Base-by-base conservation (phyloP, 257 asterid species). In the Haberlea rhodopensis region DNA sequence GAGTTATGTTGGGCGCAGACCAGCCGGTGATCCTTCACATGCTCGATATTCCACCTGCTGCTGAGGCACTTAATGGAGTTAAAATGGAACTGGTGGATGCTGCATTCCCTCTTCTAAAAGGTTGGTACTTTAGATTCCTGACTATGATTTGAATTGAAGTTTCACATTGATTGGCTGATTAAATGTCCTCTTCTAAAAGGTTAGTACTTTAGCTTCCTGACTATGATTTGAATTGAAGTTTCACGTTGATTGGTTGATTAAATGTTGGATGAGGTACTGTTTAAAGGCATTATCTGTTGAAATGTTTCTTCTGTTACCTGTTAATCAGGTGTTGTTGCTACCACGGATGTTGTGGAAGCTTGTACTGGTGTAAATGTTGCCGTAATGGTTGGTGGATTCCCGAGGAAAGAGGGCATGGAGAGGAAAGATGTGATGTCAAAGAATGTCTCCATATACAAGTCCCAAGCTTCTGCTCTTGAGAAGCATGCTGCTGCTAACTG, bases 321-420 rank as follows among this genome's bases (percentile, higher is more conserved):
- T 45, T 57, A 8, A 31, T 65, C 81, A 91, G 96, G 97, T 75
- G 97, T 91, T 57, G 95, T 91, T 69, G 97, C 97, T 10, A 88
- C 97, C 20, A 88, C 96, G 71, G 96, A 91, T 77, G 94, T 69
- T 37, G 79, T 77, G 60, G 91, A 88, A 82, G 97, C 91, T 63
- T 91, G 97, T 74, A 74, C 85, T 32, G 97, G 94, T 65, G 96
- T 91, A 70, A 88, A 75, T 8, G 58, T 91, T 68, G 98, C 96
- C 34, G 86, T 91, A 19, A 88, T 91, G 98, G 98, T 91, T 73
- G 98, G 96, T 70, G 98, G 98, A 3, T 91, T 91, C 86, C 98
- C 98, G 0, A 86, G 98, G 83, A 91, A 91, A 76, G 98, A 91
- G 75, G 96, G 98, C 55, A 91, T 91, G 96, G 98, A 91, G 51